Conservation (phyloP, 2,329 filamentous ascomycete genomes). For the Ilyonectria destructans region DNA sequence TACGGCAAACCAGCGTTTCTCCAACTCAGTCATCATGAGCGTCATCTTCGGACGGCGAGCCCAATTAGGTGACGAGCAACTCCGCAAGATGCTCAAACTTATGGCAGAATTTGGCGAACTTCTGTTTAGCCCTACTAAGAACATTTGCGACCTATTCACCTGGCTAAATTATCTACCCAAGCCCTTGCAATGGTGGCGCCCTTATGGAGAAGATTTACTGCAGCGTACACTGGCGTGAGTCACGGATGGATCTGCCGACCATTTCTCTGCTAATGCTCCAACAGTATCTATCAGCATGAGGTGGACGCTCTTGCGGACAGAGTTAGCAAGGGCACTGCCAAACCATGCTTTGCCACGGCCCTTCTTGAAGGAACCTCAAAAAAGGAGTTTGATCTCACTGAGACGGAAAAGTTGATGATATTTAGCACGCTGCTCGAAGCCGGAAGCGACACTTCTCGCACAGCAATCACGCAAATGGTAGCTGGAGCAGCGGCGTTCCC, state of each 20-base stretch:
- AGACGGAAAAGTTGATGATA: constrained; percentile 4
- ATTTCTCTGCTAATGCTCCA: neutral
- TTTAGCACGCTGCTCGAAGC: constrained; percentile 5
- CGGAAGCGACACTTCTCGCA: neutral
- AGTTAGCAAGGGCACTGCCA: constrained; percentile 2
- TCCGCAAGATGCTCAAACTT: neutral
- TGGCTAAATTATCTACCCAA: neutral
- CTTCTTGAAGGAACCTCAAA: neutral
- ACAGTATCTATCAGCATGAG: neutral
- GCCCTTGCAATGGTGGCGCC: neutral
- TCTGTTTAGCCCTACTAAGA: constrained; percentile 1
- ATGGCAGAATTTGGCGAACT: neutral
- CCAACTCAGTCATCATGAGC: neutral
- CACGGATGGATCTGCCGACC: too few species aligned
- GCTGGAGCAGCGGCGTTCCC: constrained; percentile 8
- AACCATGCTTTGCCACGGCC: neutral
- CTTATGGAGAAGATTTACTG: neutral
- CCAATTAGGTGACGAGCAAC: neutral
- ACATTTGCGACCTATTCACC: neutral
- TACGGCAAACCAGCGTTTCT: constrained; percentile 2
- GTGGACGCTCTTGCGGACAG: neutral
- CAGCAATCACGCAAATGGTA: neutral
- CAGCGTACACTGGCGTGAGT: neutral
- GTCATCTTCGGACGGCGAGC: constrained; percentile 4
- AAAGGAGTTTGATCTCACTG: neutral